Base-by-base conservation (phyloP, 208 protist genomes). In the Leishmania amazonensis region DNA sequence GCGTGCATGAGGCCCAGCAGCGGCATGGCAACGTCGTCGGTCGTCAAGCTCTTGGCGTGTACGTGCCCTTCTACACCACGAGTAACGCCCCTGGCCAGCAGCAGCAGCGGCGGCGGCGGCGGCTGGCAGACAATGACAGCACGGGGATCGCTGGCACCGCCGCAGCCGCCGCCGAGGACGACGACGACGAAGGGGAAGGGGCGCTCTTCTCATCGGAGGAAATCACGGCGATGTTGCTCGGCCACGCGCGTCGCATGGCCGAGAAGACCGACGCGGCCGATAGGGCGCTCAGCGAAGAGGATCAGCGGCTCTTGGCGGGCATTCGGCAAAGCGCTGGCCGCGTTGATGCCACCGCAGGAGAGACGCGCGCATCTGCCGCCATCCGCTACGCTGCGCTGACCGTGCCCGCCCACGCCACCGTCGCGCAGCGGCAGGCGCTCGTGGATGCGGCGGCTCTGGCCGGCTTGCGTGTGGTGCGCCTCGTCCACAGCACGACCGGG, bases 391-490 rank as follows among this genome's bases (percentile, higher is more conserved):
- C 89, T 60, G 93, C 93, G 6, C 87, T 98, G 45, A 94, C 93
- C 35, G 87, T 97, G 35, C 96, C 97, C 24, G 82, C 83, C 17
- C 91, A 87, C 71, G 87, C 91, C 35, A 93, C 90, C 4, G 77
- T 93, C 7, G 77, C 87, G 47, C 85, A 99, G 80, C 90, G 96
- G 28, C 95, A 97, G 83, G 88, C 96, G 19, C 70, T 99, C 78
- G 70, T 98, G 21, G 96, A 99, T 53, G 95, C 96, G 6, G 97
- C 93, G 1, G 86, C 92, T 5, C 78, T 98, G 15, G 90, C 89
- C 4, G 94, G 95, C 31, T 75, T 99, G 28, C 93, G 93, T 35
- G 90, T 97, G 1, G 75, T 97, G 42, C 92, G 95, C 21, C 82
- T 99, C 47, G 83, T 98, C 38, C 92, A 98, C 80, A 86, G 90